Conservation (phyloP, 768 basidiomycete species). For the Lactarius hengduanensis region DNA sequence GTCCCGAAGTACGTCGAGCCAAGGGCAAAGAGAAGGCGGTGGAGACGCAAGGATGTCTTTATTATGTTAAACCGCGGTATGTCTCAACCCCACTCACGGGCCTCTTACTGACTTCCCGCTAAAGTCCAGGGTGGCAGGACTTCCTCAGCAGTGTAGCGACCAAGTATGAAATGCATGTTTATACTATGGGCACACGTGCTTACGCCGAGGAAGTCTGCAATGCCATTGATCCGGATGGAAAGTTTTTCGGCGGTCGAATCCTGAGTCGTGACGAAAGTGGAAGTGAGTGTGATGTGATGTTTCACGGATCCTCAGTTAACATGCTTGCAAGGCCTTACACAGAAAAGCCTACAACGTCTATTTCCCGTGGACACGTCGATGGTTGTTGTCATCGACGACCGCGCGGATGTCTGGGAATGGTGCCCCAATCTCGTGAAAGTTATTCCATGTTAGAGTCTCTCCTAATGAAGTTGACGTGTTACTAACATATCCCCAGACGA, state of each 20-base stretch:
- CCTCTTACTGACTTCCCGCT: slow-evolving; percentile 22
- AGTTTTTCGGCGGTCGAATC: slow-evolving; percentile 82
- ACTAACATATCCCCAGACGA: slow-evolving; percentile 61
- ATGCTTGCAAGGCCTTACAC: slow-evolving; percentile 43
- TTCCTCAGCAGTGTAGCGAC: slow-evolving; percentile 71
- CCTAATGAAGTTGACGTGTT: slow-evolving; percentile 6
- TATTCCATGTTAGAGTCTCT: slow-evolving; percentile 76
- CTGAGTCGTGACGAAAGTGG: slow-evolving; percentile 95
- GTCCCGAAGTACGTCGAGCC: slow-evolving; percentile 40
- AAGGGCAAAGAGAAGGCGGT: slow-evolving; percentile 65
- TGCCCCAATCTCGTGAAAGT: slow-evolving; percentile 96
- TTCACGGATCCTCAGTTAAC: background rate
- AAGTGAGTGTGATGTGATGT: slow-evolving; percentile 60
- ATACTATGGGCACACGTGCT: slow-evolving; percentile 98
- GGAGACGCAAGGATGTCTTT: slow-evolving; percentile 84
- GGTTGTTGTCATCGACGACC: slow-evolving; percentile 99
- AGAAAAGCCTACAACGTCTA: slow-evolving; percentile 86
- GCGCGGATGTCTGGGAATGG: slow-evolving; percentile 98
- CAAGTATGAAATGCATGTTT: slow-evolving; percentile 98
- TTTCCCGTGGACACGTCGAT: slow-evolving; percentile 98
- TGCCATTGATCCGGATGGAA: slow-evolving; percentile 87
- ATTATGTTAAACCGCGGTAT: slow-evolving; percentile 97
- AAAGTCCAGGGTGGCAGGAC: slow-evolving; percentile 75
- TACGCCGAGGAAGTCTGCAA: slow-evolving; percentile 96
- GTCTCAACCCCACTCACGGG: slow-evolving; percentile 31